Base-by-base conservation (phyloP, 257 asterid genomes). In the Rubia yunnanensis region DNA sequence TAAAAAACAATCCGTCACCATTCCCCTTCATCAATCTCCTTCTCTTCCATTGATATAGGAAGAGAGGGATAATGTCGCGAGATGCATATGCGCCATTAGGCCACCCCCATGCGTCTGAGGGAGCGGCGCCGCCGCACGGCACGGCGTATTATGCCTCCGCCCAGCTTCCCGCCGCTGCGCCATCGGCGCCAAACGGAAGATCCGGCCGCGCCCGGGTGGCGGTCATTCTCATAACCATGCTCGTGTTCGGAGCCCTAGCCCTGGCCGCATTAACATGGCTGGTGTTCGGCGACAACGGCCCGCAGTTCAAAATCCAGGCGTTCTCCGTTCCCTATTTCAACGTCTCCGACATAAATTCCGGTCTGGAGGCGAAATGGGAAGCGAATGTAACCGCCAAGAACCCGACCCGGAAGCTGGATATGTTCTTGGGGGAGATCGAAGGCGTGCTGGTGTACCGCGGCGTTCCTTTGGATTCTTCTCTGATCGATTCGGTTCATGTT, bases 291-390 rank as follows among this genome's bases (percentile, higher is more conserved):
- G 26, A 57, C 7, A 63, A 32, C 10, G 38, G 18, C 11, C 81
- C 81, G 0, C n/a, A 5, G 27, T 77, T 73, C 59, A 15, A 69
- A 27, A 56, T 77, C 0, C 54, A 30, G 26, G 38, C 63, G 5
- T 73, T 77, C 8, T 38, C 73, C 31, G 59, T 73, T 7, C 70
- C 77, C n/a, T 24, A 39, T 66, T 77, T 77, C 61, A 30, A 65
- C 60, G 32, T 65, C 52, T 30, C 71, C 2, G 20, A 70, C 9
- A 30, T 61, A 4, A 4, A 56, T 27, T 18, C 60, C 10, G 30
- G 56, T 2, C 58, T 77, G 38, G 56, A 13, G 17, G 76, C 67
- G 0, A 56, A 18, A 7, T 77, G 78, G 73, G 70, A 69, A 14
- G 34, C 36, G 10, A 60, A 56, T 1, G 27, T 77, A 14, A 44